Evolutionary conservation across 805 yeast genomes (phyloP), one percentile per base, ranked within the genome.

Genomic region (Teunomyces stri): DNA sequence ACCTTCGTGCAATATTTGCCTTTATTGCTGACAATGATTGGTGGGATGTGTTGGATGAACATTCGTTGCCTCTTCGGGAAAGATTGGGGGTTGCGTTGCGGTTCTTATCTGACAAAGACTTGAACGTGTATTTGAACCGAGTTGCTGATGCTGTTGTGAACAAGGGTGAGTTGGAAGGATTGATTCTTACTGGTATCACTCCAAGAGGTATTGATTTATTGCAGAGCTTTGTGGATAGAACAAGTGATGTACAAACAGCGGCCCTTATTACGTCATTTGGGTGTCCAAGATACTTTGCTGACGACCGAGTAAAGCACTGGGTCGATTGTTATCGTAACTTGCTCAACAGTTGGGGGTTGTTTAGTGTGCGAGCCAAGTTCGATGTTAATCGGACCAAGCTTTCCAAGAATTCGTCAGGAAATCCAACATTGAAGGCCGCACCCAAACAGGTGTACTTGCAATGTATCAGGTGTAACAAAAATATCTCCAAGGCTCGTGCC

Each of bases 11-110:
- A 0, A 87, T 92, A 1, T 92, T 92, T 72, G 97, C 97, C 0
- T 92, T 84, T 56, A 85, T 92, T 45, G 90, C 97, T 0, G 97
- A 92, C 60, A 87, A 89, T 40, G 94, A 91, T 53, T 92, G 98
- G 97, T 85, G 92, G 84, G 97, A 89, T 59, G 96, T 92, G 1
- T 72, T 92, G 44, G 96, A 89, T 60, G 97, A 92, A 59, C 82
- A 85, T 15, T 85, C 96, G 1, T 74, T 92, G 36, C 96, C 99
- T 0, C 70, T 92, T 35, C 75, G 92, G 45, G 99, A 92, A 60
- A 72, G 96, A 53, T 67, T 92, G 10, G 97, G 97, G 1, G 92
- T 92, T 22, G 97, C 98, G 0, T 70, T 92, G 20, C 74, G 97
- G 42, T 92, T 88, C 57, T 69, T 92, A 29, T 81, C 91, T 1